Conservation (phyloP, 139 green algal genomes). For the Yamagishiella unicocca region DNA sequence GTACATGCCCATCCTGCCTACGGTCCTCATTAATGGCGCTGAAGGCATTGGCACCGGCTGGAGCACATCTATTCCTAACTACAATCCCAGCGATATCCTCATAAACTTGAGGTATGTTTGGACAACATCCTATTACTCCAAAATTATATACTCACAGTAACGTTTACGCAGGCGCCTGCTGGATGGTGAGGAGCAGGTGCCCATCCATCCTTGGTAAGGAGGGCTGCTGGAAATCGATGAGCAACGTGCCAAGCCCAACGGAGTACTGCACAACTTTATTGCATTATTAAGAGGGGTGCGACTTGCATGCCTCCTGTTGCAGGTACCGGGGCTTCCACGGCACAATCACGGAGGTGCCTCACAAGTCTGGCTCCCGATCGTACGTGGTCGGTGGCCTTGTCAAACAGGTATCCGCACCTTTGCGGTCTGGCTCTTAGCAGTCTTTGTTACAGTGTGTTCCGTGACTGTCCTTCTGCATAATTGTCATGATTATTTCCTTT, state of each 20-base stretch:
- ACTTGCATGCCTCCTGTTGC: background rate
- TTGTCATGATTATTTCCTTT: background rate
- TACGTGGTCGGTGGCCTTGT: conserved; percentile 85
- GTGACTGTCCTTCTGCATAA: background rate
- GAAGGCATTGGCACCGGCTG: conserved; percentile 99
- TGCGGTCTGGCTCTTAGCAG: too few relatives aligned
- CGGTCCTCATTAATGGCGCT: conserved; percentile 95
- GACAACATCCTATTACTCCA: background rate
- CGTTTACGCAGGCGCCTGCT: conserved; percentile 76
- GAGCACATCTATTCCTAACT: conserved; percentile 98
- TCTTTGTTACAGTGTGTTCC: too few relatives aligned
- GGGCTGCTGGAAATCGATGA: background rate
- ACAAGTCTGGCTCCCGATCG: conserved; percentile 72
- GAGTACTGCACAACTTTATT: background rate
- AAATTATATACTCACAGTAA: background rate
- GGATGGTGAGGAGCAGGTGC: conserved; percentile 73
- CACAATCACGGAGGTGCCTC: conserved; percentile 76
- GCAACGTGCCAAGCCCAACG: background rate
- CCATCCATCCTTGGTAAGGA: conserved; percentile 96
- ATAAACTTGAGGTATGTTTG: conserved; percentile 78
- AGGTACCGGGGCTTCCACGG: conserved; percentile 73
- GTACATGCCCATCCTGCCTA: conserved; percentile 90
- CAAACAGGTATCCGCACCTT: conserved; percentile 75
- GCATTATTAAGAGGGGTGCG: background rate
- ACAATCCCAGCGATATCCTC: conserved; percentile 94